A percentile compares a stretch with the other conserved stretches of the same genome.
Evolutionary conservation across 1,139 yeast species (phyloP).

Genomic region (Candida sanyaensis): DNA sequence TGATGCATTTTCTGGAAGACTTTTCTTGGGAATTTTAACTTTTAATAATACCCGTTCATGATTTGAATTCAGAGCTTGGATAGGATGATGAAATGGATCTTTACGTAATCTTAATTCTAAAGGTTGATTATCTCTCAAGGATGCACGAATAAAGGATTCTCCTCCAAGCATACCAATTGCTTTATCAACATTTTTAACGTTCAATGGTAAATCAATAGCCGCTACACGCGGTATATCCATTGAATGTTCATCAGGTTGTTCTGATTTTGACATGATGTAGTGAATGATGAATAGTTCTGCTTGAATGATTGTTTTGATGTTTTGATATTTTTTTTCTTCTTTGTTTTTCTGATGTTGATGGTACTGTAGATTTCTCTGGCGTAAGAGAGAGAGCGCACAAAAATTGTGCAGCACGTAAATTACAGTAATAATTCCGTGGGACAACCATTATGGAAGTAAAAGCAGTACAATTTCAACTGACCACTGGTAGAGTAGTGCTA

Average conservation of each 20-base stretch:
- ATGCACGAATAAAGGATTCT: conserved; percentile 41
- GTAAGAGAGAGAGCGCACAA: too few relatives aligned
- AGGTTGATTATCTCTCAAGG: conserved; percentile 23
- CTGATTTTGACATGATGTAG: conserved; percentile 1
- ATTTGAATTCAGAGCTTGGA: conserved; percentile 52
- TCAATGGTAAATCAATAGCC: conserved; percentile 79
- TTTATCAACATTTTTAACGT: conserved; percentile 58
- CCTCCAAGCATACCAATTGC: conserved; percentile 87
- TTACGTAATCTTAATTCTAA: conserved; percentile 62
- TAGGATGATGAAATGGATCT: conserved; percentile 83
- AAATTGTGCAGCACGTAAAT: too few relatives aligned
- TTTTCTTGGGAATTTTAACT: conserved; percentile 64
- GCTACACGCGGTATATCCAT: conserved; percentile 76
- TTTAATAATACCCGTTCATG: conserved; percentile 70
- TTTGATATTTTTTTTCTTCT: neutral
- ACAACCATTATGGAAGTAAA: too few relatives aligned
- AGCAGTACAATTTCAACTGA: too few relatives aligned
- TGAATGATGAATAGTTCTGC: neutral
- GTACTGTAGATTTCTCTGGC: neutral
- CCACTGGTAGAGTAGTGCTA: too few relatives aligned
- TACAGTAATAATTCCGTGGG: too few relatives aligned
- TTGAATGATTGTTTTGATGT: neutral
- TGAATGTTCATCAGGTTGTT: conserved; percentile 32
- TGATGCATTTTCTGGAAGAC: conserved; percentile 42
- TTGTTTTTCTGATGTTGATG: neutral